These are phyloP conservation scores for Exophiala oligosperma DNA, from an alignment of 2,329 filamentous ascomycete genomes.

Conservation along the genomic window DNA sequence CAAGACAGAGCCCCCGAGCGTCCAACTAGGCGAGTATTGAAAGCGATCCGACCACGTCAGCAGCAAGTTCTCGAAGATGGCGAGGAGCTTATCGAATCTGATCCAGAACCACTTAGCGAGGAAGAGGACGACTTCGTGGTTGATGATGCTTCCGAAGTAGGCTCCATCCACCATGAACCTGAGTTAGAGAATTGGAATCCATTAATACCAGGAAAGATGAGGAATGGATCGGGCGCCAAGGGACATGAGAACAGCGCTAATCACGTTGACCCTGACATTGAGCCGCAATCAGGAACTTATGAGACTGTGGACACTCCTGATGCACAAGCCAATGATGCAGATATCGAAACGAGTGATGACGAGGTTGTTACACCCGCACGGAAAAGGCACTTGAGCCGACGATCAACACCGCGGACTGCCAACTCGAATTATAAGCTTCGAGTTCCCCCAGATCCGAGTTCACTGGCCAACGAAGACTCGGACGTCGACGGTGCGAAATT, in stretches of 20 bases:
- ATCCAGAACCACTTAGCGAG: conserved; percentile 36
- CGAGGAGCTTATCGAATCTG: conserved; percentile 48
- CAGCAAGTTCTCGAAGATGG: conserved; percentile 38
- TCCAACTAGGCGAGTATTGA: conserved; percentile 15
- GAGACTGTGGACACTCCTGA: conserved; percentile 1
- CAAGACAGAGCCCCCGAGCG: conserved; percentile 34
- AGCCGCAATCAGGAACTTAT: not conserved
- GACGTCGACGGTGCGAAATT: conserved; percentile 19
- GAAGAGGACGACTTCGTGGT: conserved; percentile 54
- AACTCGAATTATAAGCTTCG: not conserved
- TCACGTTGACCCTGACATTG: not conserved
- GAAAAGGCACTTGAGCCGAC: not conserved
- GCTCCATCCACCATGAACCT: conserved; percentile 18
- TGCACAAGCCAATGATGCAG: conserved; percentile 16
- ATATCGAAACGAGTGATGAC: conserved; percentile 23
- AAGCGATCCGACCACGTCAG: not conserved
- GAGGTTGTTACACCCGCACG: conserved; percentile 17
- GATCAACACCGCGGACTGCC: not conserved
- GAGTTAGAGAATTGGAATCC: conserved; percentile 19
- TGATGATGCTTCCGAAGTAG: conserved; percentile 29
- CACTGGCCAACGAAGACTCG: not conserved
- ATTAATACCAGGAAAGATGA: conserved; percentile 2
- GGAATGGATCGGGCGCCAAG: too few species aligned
- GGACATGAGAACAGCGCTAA: too few species aligned
- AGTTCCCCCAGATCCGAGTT: not conserved